Evolutionary conservation across 257 asterid genomes (phyloP).

Genomic region (Nemophila menziesii): DNA sequence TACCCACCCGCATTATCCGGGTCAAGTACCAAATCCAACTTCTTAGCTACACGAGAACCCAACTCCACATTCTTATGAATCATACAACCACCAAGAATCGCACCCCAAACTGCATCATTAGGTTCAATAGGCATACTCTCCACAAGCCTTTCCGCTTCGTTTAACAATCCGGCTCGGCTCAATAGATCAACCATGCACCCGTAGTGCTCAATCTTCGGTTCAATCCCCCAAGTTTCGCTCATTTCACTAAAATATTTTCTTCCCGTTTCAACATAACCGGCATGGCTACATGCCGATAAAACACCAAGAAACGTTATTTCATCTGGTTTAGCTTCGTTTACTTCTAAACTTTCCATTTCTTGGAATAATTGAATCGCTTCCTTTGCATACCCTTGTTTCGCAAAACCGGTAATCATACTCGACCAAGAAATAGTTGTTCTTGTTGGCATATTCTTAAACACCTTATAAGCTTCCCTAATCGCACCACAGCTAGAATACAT

Average conservation of each 20-base stretch:
- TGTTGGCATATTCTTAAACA: conserved; percentile 37
- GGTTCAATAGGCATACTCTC: conserved; percentile 71
- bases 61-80: conserved; percentile 44
- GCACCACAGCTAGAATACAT: conserved; percentile 85
- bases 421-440: conserved; percentile 67
- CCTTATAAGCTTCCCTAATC: conserved; percentile 37
- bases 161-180: conserved; percentile 70
- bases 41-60: conserved; percentile 43
- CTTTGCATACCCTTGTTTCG: conserved; percentile 59
- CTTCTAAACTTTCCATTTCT: conserved; percentile 37
- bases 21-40: conserved; percentile 32
- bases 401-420: conserved; percentile 59
- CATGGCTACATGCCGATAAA: conserved; percentile 70
- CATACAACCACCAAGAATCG: conserved; percentile 75
- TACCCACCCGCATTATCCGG: conserved; percentile 45
- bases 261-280: conserved; percentile 55
- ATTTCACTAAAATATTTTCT: conserved; percentile 38
- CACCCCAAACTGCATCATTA: conserved; percentile 73
- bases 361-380: conserved; percentile 47
- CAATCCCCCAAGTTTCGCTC: conserved; percentile 42
- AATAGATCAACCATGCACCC: conserved; percentile 85
- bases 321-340: conserved; percentile 33
- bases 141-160: conserved; percentile 49
- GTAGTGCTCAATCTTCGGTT: conserved; percentile 54
- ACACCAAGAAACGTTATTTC: conserved; percentile 56